A percentile compares a stretch with the other conserved stretches of the same genome.
Conservation (phyloP, 192 early-diverging fungal genomes). For the Coemansia sp. region DNA sequence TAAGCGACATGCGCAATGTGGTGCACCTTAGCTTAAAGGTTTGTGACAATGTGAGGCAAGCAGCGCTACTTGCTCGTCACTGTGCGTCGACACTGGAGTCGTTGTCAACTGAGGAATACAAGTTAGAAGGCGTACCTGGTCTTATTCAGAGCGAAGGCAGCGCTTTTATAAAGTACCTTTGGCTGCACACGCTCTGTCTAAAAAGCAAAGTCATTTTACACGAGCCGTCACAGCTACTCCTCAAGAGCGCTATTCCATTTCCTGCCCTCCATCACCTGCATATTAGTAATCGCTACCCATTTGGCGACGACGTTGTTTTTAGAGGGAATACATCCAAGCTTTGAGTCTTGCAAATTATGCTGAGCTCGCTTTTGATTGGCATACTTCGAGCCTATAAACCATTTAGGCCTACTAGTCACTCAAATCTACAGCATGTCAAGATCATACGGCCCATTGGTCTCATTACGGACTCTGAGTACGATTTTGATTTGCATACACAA, state of each 20-base stretch:
- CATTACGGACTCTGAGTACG: background rate
- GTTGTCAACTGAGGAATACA: background rate
- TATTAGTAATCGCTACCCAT: background rate
- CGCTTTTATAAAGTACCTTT: background rate
- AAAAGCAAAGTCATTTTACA: background rate
- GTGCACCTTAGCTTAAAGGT: background rate
- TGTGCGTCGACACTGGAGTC: background rate
- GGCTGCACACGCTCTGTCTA: background rate
- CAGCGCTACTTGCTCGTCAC: background rate
- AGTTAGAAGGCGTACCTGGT: background rate
- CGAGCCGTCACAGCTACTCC: background rate
- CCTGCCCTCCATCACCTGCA: background rate
- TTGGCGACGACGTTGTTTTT: background rate
- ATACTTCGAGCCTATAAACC: background rate
- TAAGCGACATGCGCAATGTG: background rate
- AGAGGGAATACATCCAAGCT: background rate
- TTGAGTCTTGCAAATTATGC: background rate
- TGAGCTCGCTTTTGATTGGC: background rate
- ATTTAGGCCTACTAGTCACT: background rate
- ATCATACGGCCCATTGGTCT: background rate
- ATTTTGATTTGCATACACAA: background rate
- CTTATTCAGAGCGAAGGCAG: background rate
- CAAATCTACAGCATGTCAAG: background rate
- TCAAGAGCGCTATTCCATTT: background rate
- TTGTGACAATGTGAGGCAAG: background rate